These are phyloP conservation scores for Pyrenula massariospora DNA, from an alignment of 495 filamentous ascomycete genomes.

Conservation along the genomic window DNA sequence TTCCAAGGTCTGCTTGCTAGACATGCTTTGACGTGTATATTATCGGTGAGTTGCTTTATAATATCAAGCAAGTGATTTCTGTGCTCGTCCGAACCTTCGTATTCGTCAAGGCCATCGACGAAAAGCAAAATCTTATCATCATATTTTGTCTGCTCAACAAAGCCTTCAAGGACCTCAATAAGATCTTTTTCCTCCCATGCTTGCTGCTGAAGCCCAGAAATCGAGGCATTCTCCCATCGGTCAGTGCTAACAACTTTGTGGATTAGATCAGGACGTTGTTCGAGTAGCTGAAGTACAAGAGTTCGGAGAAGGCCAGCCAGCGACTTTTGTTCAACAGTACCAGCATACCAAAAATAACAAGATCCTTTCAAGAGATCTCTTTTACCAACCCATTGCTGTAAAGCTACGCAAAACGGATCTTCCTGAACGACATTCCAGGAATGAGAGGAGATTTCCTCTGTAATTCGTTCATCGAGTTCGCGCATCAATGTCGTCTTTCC, in stretches of 20 bases:
- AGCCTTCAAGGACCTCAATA: background rate
- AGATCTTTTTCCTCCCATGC: background rate
- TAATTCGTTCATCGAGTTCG: background rate
- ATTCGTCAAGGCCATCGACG: slow-evolving; percentile 75
- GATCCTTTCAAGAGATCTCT: slow-evolving; percentile 9
- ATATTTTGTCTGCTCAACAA: slow-evolving; percentile 40
- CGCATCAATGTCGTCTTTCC: background rate
- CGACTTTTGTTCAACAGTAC: slow-evolving; percentile 11
- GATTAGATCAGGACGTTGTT: background rate
- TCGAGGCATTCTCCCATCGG: background rate
- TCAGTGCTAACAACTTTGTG: background rate
- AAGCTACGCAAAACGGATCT: background rate
- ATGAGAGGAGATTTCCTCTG: background rate
- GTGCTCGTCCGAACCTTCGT: slow-evolving; percentile 9
- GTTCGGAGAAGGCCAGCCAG: slow-evolving; percentile 16
- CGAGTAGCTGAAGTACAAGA: slow-evolving; percentile 17
- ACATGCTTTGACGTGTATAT: slow-evolving; percentile 29
- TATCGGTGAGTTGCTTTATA: background rate
- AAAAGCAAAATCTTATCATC: slow-evolving; percentile 61
- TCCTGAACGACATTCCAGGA: background rate
- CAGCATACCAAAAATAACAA: slow-evolving; percentile 21
- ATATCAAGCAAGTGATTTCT: slow-evolving; percentile 6
- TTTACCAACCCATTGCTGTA: slow-evolving; percentile 7
- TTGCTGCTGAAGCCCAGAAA: background rate
- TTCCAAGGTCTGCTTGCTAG: slow-evolving; percentile 38